phyloP scores from a whole-genome alignment of 2,329 filamentous ascomycete species.

The Alternaria ethzedia region DNA sequence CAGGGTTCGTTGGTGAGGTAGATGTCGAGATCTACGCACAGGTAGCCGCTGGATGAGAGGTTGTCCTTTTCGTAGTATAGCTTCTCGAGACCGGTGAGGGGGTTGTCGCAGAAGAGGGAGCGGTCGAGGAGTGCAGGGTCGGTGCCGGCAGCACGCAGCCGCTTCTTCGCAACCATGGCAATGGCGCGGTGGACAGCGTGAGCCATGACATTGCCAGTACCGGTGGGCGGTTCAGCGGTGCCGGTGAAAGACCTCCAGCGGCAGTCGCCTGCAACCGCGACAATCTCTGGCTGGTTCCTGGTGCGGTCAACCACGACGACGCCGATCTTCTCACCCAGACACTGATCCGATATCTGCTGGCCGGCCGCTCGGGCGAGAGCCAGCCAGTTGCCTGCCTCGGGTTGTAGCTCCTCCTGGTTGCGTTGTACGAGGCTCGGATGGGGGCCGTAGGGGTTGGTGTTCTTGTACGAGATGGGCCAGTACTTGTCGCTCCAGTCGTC shows the following conservation, averaged over 20 bases:
- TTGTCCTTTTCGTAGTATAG: conserved; percentile 65
- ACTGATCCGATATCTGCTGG: conserved; percentile 61
- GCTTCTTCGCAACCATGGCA: conserved; percentile 75
- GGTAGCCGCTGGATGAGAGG: conserved; percentile 79
- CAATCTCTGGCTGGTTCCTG: conserved; percentile 57
- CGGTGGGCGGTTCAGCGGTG: conserved; percentile 31
- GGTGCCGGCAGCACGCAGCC: conserved; percentile 49
- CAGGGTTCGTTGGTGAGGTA: conserved; percentile 97
- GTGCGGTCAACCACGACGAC: conserved; percentile 74
- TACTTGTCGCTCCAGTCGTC: conserved; percentile 76
- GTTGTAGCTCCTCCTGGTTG: conserved; percentile 71
- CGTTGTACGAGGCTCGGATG: conserved; percentile 77
- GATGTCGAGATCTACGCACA: conserved; percentile 91
- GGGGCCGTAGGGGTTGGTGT: conserved; percentile 84
- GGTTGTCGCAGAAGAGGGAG: conserved; percentile 69
- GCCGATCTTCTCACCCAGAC: conserved; percentile 72
- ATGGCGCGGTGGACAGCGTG: conserved; percentile 81
- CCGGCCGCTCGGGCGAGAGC: conserved; percentile 70
- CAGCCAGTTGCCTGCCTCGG: conserved; percentile 71
- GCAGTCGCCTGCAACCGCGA: conserved; percentile 78
- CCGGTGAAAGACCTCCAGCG: conserved; percentile 63
- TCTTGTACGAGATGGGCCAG: conserved; percentile 86
- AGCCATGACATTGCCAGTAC: conserved; percentile 74
- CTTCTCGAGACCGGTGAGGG: conserved; percentile 71
- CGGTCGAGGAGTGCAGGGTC: conserved; percentile 35